Evolutionary conservation across 345 rosid species (phyloP).

Genomic region (Cochlearia excelsa): DNA sequence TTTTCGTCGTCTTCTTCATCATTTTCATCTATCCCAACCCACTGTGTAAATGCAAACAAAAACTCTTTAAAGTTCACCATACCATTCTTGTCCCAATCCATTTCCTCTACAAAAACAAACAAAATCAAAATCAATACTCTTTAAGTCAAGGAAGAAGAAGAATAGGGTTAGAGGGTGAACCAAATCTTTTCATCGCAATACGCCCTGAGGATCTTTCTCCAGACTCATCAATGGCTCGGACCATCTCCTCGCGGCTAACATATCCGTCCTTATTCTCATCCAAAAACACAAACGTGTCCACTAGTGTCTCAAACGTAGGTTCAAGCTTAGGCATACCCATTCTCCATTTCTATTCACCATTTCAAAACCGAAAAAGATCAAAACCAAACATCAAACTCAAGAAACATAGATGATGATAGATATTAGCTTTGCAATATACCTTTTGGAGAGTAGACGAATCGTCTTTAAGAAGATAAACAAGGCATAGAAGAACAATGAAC

Average conservation of each 20-base stretch:
- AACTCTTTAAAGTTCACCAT: constrained; percentile 93
- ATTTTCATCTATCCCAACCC: constrained; percentile 79
- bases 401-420: not conserved
- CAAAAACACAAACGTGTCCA: constrained; percentile 80
- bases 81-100: constrained; percentile 99
- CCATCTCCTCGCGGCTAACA: constrained; percentile 90
- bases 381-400: not conserved
- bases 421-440: constrained; percentile 42
- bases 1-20: constrained; percentile 68
- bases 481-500: constrained; percentile 90
- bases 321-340: constrained; percentile 79
- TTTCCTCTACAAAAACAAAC: constrained; percentile 67
- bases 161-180: constrained; percentile 36
- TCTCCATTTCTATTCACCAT: constrained; percentile 46
- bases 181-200: constrained; percentile 92
- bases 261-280: constrained; percentile 86
- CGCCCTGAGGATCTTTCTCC: constrained; percentile 87
- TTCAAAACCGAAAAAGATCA: not conserved
- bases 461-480: constrained; percentile 79
- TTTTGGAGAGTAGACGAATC: constrained; percentile 53
- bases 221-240: constrained; percentile 75
- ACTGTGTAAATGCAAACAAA: constrained; percentile 81
- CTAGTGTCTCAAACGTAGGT: constrained; percentile 77
- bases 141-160: not conserved
- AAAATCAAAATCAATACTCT: not conserved